Conservation (phyloP, 1,284 basidiomycete genomes). For the Sanguinoderma infundibulare region DNA sequence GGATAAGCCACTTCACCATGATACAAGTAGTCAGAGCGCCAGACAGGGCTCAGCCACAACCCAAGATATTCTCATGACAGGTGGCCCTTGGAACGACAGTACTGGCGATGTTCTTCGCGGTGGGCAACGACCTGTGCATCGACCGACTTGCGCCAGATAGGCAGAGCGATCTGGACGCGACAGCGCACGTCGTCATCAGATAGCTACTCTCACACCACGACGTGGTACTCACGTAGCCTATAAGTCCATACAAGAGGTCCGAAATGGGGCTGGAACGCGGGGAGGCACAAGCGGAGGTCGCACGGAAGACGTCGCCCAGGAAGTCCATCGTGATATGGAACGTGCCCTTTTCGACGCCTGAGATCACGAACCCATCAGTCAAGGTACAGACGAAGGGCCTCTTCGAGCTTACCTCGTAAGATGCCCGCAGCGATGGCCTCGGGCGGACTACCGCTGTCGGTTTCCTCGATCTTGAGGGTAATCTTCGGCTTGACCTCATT, state of each 20-base stretch:
- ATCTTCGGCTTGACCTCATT: conserved; percentile 84
- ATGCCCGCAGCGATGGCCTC: conserved; percentile 63
- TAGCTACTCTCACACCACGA: neutral
- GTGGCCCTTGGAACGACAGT: conserved; percentile 26
- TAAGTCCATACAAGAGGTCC: conserved; percentile 53
- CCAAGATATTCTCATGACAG: neutral
- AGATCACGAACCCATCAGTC: neutral
- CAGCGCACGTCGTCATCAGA: neutral
- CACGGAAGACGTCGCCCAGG: conserved; percentile 71
- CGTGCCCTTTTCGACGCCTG: conserved; percentile 74
- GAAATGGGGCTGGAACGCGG: conserved; percentile 65
- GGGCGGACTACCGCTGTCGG: conserved; percentile 70
- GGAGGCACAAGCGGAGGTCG: conserved; percentile 69
- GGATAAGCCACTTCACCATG: neutral
- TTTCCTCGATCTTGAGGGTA: conserved; percentile 82
- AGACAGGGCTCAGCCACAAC: neutral
- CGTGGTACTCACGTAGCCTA: conserved; percentile 47
- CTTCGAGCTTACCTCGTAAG: conserved; percentile 4
- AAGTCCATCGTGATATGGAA: conserved; percentile 82
- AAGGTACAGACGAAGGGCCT: neutral
- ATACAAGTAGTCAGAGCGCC: neutral
- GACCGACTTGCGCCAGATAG: conserved; percentile 58
- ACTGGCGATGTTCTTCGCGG: conserved; percentile 48
- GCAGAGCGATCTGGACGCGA: conserved; percentile 47
- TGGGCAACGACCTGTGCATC: conserved; percentile 53